Evolutionary conservation across 2,329 filamentous ascomycete species (phyloP), one percentile per base, ranked within the genome.

Genomic region (Microsporum ferrugineum): DNA sequence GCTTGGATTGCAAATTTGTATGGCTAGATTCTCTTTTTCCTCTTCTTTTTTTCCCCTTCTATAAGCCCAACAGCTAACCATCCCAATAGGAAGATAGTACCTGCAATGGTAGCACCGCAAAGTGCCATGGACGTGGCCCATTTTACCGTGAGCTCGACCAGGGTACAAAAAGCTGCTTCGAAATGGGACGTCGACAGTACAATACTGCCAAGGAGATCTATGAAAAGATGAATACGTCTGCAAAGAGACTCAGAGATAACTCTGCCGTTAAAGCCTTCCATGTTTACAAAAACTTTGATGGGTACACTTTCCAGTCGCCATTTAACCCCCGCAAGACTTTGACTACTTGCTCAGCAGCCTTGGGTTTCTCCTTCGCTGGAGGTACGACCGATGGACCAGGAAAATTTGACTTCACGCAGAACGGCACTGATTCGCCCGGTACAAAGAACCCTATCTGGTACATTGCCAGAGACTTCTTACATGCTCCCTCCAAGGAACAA

Each of bases 361-460:
- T 97, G 63, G 92, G 92, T 4, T 95, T 94, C 71, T 91, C 88
- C 0, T 97, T 97, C 71, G 92, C 92, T 0, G 92, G 89, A 0
- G 92, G 92, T 8, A 97, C 92, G 0, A 89, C 89, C 0, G 92
- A 97, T 71, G 90, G 92, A 4, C 91, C 92, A 0, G 92, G 92
- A 0, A 85, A 85, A 0, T 95, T 96, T 68, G 92, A 97, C 73
- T 96, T 97, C 71, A 94, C 89, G 1, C 92, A 97, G 70, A 91
- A 91, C 65, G 83, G 88, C 65, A 86, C 86, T 0, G 86, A 85
- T 36, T 79, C 83, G n/a, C 86, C 89, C 6, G 70, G 76, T 0
- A 82, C 86, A 45, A 82, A 81, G 27, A 91, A 88, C 65, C 90
- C 90, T 0, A 75, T 96, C 2, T 96, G 92, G 92, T 78, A 79